Percentiles rank a stretch among this genome's conserved stretches.
Conservation (phyloP, 2,329 filamentous ascomycete species). For the Diaporthe ilicicola region DNA sequence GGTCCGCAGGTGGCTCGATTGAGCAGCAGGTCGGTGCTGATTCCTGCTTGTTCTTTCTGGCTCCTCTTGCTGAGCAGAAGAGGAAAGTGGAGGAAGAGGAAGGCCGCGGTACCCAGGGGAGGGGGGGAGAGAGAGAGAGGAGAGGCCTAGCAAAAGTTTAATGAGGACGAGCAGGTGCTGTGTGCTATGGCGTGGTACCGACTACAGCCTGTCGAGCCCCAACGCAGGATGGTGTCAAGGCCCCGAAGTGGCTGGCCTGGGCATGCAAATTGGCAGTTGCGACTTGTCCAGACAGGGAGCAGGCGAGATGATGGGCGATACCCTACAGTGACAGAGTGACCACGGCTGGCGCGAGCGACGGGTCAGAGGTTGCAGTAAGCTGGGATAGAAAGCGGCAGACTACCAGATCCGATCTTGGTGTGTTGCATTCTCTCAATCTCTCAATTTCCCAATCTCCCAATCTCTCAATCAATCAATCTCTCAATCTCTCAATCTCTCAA, state of each 20-base stretch:
- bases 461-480: neutral
- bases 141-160: constrained; percentile 19
- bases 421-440: constrained; percentile 11
- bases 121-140: neutral
- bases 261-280: constrained; percentile 13
- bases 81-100: constrained; percentile 14
- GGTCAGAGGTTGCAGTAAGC: neutral
- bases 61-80: neutral
- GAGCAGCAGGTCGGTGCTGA: neutral
- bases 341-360: constrained; percentile 4
- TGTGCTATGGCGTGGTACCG: constrained; percentile 1
- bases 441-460: neutral
- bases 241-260: constrained; percentile 2
- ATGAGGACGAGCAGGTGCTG: constrained; percentile 10
- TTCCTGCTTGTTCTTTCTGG: neutral
- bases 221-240: neutral
- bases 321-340: neutral
- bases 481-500: neutral
- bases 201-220: neutral
- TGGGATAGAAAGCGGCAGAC: neutral
- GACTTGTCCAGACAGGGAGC: constrained; percentile 14
- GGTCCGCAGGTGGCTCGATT: constrained; percentile 3
- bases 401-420: constrained; percentile 16
- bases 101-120: neutral
- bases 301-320: constrained; percentile 20